phyloP scores from a whole-genome alignment of 805 yeast genomes.

The Priceomyces fermenticarens region DNA sequence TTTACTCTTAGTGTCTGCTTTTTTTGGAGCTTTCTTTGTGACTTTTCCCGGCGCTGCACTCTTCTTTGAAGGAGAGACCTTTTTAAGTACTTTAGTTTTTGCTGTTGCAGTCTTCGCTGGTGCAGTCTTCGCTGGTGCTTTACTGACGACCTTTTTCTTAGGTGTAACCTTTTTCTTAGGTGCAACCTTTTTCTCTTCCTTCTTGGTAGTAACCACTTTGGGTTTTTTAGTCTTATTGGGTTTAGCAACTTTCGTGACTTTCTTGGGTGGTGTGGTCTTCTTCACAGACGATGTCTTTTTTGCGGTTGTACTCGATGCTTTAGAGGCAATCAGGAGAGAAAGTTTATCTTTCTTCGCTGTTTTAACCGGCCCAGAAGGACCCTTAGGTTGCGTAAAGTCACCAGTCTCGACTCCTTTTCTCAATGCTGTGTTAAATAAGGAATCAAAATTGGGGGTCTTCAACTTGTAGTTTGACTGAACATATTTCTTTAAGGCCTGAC shows the following conservation, averaged over 20 bases:
- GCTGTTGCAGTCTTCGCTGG: constrained; percentile 20
- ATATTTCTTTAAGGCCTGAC: constrained; percentile 85
- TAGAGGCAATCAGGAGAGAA: constrained; percentile 25
- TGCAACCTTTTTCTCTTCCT: constrained; percentile 16
- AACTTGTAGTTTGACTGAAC: constrained; percentile 61
- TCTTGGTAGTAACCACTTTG: constrained; percentile 11
- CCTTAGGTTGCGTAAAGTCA: constrained; percentile 80
- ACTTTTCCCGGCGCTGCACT: constrained; percentile 13
- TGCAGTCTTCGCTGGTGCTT: constrained; percentile 12
- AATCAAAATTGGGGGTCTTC: constrained; percentile 64
- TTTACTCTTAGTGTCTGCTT: constrained; percentile 15
- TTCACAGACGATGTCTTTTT: constrained; percentile 14
- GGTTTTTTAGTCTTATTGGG: constrained; percentile 14
- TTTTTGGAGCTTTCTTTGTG: constrained; percentile 25
- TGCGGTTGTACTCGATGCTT: constrained; percentile 20
- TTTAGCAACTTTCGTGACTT: constrained; percentile 14
- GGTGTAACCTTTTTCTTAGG: constrained; percentile 21
- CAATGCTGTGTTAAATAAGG: constrained; percentile 72
- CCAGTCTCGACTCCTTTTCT: constrained; percentile 80
- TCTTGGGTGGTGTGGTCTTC: constrained; percentile 5
- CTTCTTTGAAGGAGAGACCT: constrained; percentile 11
- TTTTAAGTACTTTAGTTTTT: constrained; percentile 16
- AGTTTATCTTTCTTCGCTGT: constrained; percentile 44
- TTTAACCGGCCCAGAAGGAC: constrained; percentile 85
- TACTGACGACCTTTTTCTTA: constrained; percentile 17